A percentile compares a stretch with the other conserved stretches of the same genome.
Conservation (phyloP, 371 early-diverging fungal species). For the Mucor lusitanicus region DNA sequence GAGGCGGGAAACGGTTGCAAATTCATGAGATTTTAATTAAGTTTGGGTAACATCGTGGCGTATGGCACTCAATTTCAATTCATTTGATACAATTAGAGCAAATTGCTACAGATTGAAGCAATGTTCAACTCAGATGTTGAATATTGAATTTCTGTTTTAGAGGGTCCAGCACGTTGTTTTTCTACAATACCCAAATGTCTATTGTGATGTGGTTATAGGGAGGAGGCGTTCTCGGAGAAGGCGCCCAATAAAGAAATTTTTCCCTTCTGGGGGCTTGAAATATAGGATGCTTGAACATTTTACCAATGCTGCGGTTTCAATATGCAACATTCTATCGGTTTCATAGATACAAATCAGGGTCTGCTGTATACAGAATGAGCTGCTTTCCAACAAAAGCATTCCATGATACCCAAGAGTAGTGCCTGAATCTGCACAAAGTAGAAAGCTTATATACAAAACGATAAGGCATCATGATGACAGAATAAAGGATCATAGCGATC, state of each 20-base stretch:
- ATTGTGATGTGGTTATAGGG: neutral
- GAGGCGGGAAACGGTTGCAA: constrained; percentile 2
- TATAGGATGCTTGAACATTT: too few species aligned
- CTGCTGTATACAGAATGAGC: too few species aligned
- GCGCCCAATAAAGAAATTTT: neutral
- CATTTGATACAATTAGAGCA: neutral
- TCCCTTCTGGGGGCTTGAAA: neutral
- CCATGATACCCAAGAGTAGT: neutral
- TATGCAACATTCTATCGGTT: neutral
- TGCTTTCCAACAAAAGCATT: too few species aligned
- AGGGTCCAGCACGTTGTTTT: neutral
- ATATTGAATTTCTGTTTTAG: neutral
- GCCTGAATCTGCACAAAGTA: neutral
- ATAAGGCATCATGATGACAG: neutral
- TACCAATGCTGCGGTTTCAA: neutral
- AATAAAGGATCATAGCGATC: neutral
- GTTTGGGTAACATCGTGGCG: neutral
- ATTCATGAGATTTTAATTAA: neutral
- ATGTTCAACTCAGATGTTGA: neutral
- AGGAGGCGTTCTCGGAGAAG: neutral
- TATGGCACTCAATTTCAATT: neutral
- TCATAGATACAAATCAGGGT: neutral
- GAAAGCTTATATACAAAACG: neutral
- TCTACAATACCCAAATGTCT: neutral
- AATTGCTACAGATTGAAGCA: too few species aligned